Conservation (phyloP, 371 early-diverging fungal genomes). For the Chytridium lagenaria region DNA sequence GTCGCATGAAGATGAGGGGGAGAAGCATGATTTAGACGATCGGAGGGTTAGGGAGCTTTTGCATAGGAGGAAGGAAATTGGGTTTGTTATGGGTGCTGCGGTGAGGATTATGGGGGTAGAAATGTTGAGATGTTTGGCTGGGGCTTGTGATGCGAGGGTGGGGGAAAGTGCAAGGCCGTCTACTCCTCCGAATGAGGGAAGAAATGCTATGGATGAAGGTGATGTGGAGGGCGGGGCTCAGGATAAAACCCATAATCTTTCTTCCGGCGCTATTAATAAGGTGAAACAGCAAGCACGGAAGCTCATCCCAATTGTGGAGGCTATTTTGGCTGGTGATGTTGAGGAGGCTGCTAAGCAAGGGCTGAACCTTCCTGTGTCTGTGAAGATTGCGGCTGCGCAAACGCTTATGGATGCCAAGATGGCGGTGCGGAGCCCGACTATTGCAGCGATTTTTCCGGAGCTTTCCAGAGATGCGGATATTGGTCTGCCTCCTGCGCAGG, state of each 20-base stretch:
- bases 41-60: not conserved
- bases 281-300: slow-evolving; percentile 9
- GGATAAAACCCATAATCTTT: not conserved
- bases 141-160: not conserved
- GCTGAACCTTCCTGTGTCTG: not conserved
- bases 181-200: not conserved
- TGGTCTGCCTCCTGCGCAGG: not conserved
- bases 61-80: not conserved
- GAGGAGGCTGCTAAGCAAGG: slow-evolving; percentile 6
- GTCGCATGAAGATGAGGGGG: not conserved
- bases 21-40: not conserved
- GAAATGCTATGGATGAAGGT: not conserved
- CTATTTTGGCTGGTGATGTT: slow-evolving; percentile 28
- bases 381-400: not conserved
- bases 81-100: not conserved
- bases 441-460: not conserved
- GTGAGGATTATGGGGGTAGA: not conserved
- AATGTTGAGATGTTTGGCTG: not conserved
- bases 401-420: not conserved
- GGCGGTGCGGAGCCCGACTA: not conserved
- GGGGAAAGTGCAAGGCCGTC: not conserved
- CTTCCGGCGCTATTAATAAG: not conserved
- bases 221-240: not conserved
- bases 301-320: slow-evolving; percentile 31
- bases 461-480: not conserved